Base-by-base conservation (phyloP, 129 eudicot genomes). In the Heracleum sosnowskyi region DNA sequence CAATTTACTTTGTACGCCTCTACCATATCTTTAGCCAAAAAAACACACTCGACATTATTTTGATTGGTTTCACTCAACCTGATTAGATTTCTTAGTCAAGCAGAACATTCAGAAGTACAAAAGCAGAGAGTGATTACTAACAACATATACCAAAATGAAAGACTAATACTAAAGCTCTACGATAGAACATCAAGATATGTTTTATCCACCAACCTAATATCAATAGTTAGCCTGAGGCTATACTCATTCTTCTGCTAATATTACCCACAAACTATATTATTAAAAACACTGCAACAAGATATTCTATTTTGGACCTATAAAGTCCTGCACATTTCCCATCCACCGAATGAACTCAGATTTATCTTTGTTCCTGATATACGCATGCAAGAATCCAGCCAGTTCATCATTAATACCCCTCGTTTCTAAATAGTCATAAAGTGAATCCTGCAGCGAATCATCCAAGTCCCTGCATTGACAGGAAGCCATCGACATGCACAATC, bases 401-500 rank as follows among this genome's bases (percentile, higher is more conserved):
- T 79, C 75, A 18, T 88, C 92, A 70, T 86, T 82, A 64, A 88
- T 81, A 55, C 88, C 89, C 85, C 92, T 86, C 15, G 51, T 70
- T 86, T 88, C 92, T 75, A 88, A 78, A 80, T 79, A 86, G 33
- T 86, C 86, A 49, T 83, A 88, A 33, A 86, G 88, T 46, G 84
- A 79, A 68, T 88, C 40, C 73, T 88, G 92, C 76, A 88, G 79
- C 40, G 82, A 76, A 75, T 86, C 92, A 39, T 88, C 92, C 85
- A 88, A 42, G 53, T 88, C 92, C 79, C 92, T 88, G 89, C 62
- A 81, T 11, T 44, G 77, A 44, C 37, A 73, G 45, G n/a, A n/a
- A n/a, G 45, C 49, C 76, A 40, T 22, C 10, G 24, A 11, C 40
- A 72, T 18, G 46, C 35, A 72, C 5, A 29, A 33, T 33, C 36